Evolutionary conservation across 805 yeast genomes (phyloP), one percentile per base, ranked within the genome.

Genomic region (Metschnikowia kunwiensis): DNA sequence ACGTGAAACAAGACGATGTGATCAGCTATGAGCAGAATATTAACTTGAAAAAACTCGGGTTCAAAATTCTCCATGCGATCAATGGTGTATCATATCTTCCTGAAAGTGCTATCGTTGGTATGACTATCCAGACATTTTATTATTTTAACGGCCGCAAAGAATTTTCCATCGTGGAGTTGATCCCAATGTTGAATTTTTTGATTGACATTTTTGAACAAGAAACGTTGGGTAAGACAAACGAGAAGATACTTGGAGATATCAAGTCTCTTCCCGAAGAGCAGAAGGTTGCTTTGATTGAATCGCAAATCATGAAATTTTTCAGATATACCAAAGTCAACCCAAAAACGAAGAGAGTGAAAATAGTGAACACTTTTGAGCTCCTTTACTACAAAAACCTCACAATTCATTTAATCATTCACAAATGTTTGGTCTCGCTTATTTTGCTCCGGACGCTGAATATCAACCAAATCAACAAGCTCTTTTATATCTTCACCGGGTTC

Each of bases 341-440:
- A 5, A 25, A 30, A 7, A 33, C 43, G 27, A 38, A 46, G 14
- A 25, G 33, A 10, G 27, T 49, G 27, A 34, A 35, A 25, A 65
- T 78, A 20, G 65, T 63, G 34, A 77, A 74, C 44, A 59, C 76
- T 8, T 72, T 78, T 57, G 80, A 75, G 55, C 63, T 77, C 26
- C 63, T 75, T 27, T 77, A 74, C 50, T 77, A 77, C 57, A 74
- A 80, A 44, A 77, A 77, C 54, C 72, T 75, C 51, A 60, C 71
- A 7, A 73, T 77, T 27, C 82, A 76, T 53, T 53, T 77, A 52
- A 68, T 77, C 40, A 72, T 77, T 22, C 65, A 71, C 24, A 74
- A 72, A 41, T 67, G 80, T 19, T 63, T 77, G 37, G 68, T 67
- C 4, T 61, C 75, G 18, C 63, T 72, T 23, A 89, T 91, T 10